A percentile compares a stretch with the other conserved stretches of the same genome.
phyloP scores from a whole-genome alignment of 1,284 basidiomycete species.

The Macrocystidia cucumis region DNA sequence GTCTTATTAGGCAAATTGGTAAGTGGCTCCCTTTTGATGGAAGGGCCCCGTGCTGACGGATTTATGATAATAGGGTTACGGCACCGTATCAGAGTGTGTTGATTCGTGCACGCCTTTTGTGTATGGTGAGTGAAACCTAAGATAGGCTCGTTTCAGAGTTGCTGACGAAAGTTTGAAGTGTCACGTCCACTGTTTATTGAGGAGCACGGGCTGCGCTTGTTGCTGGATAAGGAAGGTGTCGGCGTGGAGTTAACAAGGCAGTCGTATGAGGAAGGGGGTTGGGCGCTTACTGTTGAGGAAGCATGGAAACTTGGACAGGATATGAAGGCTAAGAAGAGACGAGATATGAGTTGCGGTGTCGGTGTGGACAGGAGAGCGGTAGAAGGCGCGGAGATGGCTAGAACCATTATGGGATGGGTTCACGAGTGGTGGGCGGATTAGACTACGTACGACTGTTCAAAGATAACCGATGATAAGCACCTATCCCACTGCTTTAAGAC shows the following conservation, averaged over 20 bases:
- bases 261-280: constrained; percentile 62
- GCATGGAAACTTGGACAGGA: constrained; percentile 43
- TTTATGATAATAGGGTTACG: constrained; percentile 66
- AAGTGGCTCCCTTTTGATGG: constrained; percentile 2
- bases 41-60: neutral
- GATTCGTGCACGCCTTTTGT: constrained; percentile 68
- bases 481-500: neutral
- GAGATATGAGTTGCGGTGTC: constrained; percentile 19
- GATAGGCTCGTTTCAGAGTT: neutral
- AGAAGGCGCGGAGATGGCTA: constrained; percentile 43
- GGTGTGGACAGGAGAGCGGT: constrained; percentile 24
- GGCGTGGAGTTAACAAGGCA: constrained; percentile 57
- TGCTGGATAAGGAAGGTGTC: constrained; percentile 52
- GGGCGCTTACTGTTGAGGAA: constrained; percentile 48
- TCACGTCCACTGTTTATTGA: constrained; percentile 73
- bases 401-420: constrained; percentile 43
- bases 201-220: constrained; percentile 63
- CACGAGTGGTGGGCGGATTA: constrained; percentile 17
- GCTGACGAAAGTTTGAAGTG: constrained; percentile 29
- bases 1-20: constrained; percentile 75
- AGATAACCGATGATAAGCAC: too few relatives aligned
- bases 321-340: constrained; percentile 36
- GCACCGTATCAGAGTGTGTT: constrained; percentile 66
- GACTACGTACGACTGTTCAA: too few relatives aligned
- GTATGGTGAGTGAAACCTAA: constrained; percentile 38